A percentile compares a stretch with the other conserved stretches of the same genome.
These are phyloP conservation scores for Neoboletus subvelutipes DNA, from an alignment of 768 basidiomycete genomes.

Conservation along the genomic window DNA sequence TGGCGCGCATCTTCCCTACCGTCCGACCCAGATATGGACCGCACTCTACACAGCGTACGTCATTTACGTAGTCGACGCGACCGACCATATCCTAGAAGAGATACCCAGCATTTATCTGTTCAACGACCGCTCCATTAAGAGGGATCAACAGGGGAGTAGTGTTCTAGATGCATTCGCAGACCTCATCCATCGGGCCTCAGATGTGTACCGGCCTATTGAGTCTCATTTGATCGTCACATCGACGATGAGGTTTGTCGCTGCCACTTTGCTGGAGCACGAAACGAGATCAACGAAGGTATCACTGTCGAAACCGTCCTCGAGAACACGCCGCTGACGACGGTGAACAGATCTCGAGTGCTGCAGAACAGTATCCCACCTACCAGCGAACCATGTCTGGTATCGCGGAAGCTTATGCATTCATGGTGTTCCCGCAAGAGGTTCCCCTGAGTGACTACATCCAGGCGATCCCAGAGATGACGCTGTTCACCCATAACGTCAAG, in stretches of 20 bases:
- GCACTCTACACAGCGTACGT: conserved; percentile 36
- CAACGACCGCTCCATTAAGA: not conserved
- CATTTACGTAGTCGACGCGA: conserved; percentile 34
- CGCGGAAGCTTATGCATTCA: not conserved
- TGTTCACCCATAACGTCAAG: not conserved
- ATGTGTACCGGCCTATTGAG: conserved; percentile 23
- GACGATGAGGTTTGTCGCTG: conserved; percentile 31
- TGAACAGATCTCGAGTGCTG: not conserved
- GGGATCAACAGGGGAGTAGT: conserved; percentile 25
- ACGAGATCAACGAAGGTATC: conserved; percentile 24
- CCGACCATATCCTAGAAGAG: not conserved
- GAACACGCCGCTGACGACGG: not conserved
- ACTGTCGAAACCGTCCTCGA: not conserved
- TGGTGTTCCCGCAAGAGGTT: not conserved
- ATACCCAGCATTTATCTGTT: not conserved
- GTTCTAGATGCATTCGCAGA: conserved; percentile 33
- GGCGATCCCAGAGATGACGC: not conserved
- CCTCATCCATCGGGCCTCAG: conserved; percentile 26
- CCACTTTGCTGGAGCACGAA: conserved; percentile 21
- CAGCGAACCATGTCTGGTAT: not conserved
- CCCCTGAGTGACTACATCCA: not conserved
- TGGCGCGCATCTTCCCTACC: conserved; percentile 24
- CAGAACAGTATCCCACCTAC: not conserved
- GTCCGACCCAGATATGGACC: conserved; percentile 20
- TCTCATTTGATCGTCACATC: conserved; percentile 36